These are phyloP conservation scores for Mycena filopes DNA, from an alignment of 768 basidiomycete species.

Conservation along the genomic window DNA sequence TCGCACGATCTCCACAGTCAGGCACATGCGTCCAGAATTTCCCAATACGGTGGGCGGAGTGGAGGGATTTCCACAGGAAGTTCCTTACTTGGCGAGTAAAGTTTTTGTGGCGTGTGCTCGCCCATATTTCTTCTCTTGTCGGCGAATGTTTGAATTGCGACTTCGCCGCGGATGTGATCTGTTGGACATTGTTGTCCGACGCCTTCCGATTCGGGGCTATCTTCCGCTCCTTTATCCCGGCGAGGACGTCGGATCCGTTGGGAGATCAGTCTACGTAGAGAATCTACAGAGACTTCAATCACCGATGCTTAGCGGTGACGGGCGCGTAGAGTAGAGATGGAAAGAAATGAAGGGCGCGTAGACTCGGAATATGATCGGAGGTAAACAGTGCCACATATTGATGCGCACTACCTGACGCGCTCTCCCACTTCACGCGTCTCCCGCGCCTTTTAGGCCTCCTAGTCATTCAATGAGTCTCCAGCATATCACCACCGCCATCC, in stretches of 20 bases:
- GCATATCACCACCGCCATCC: neutral
- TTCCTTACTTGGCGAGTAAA: conserved; percentile 4
- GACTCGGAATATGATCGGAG: neutral
- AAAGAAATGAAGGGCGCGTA: neutral
- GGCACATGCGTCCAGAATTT: conserved; percentile 10
- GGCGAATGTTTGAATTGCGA: too few relatives aligned
- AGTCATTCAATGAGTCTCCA: conserved; percentile 4
- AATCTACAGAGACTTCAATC: neutral
- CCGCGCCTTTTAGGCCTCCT: too few relatives aligned
- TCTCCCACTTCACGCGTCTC: too few relatives aligned
- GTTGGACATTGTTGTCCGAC: too few relatives aligned
- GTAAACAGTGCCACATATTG: neutral
- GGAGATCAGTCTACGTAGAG: neutral
- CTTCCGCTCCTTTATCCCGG: too few relatives aligned
- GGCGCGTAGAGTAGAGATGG: conserved; percentile 1
- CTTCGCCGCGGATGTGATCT: too few relatives aligned
- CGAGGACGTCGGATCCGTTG: conserved; percentile 1
- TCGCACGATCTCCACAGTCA: neutral
- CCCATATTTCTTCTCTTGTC: neutral
- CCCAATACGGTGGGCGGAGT: neutral
- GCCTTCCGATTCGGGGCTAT: too few relatives aligned
- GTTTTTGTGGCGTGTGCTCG: neutral
- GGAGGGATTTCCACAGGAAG: conserved; percentile 1
- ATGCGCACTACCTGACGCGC: neutral
- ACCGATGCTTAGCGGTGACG: neutral